phyloP scores from a whole-genome alignment of 1,284 basidiomycete genomes.

The Naganishia albida region DNA sequence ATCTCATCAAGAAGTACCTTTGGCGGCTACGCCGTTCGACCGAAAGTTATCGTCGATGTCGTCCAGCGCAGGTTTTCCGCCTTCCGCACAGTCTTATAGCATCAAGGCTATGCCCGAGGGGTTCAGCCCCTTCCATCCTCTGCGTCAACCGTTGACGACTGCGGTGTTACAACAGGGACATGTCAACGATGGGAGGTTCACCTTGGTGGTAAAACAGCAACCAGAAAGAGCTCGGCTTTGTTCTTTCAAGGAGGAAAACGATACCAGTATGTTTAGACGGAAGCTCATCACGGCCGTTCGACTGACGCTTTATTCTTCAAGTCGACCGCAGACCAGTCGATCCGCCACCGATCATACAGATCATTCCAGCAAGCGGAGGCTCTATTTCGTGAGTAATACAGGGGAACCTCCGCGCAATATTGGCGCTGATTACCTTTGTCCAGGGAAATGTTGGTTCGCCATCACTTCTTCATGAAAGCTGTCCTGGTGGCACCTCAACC shows the following conservation, averaged over 20 bases:
- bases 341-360: constrained; percentile 53
- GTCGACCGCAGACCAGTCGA: constrained; percentile 54
- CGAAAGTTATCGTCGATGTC: background rate
- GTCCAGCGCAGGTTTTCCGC: background rate
- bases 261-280: constrained; percentile 50
- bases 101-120: background rate
- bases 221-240: constrained; percentile 53
- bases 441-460: constrained; percentile 26
- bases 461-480: constrained; percentile 35
- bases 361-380: constrained; percentile 36
- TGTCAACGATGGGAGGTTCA: constrained; percentile 2
- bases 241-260: constrained; percentile 56
- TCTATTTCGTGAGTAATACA: background rate
- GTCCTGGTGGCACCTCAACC: constrained; percentile 39
- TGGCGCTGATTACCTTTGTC: background rate
- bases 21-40: background rate
- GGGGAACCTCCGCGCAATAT: background rate
- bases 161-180: background rate
- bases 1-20: background rate
- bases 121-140: background rate
- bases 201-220: constrained; percentile 48
- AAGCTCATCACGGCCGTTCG: background rate
- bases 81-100: no score
- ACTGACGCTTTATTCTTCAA: constrained; percentile 29
- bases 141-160: background rate